Percentiles rank a stretch among this genome's conserved stretches.
These are phyloP conservation scores for Endoconidiophora polonica DNA, from an alignment of 2,329 filamentous ascomycete species.

Conservation along the genomic window DNA sequence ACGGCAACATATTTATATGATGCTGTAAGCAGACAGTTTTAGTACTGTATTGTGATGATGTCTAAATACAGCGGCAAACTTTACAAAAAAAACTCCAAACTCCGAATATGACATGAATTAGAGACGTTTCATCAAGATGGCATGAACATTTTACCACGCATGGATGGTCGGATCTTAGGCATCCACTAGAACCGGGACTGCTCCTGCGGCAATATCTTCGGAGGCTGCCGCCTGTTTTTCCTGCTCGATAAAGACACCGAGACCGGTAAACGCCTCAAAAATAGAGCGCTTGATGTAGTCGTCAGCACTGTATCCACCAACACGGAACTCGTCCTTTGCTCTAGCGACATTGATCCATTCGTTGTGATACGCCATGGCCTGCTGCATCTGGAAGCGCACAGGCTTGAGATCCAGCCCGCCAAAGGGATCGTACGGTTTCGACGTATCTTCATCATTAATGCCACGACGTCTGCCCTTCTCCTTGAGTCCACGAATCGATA, in stretches of 20 bases:
- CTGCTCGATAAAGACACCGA: conserved; percentile 75
- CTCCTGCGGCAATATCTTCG: background rate
- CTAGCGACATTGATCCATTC: conserved; percentile 53
- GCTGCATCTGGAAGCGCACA: conserved; percentile 47
- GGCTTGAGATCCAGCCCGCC: conserved; percentile 54
- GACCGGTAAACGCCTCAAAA: conserved; percentile 75
- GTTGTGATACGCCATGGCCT: conserved; percentile 49
- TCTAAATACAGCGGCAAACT: too few relatives aligned
- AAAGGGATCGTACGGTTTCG: conserved; percentile 77
- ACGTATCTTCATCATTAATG: conserved; percentile 27
- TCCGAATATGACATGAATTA: background rate
- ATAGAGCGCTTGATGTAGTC: conserved; percentile 72
- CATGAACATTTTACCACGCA: background rate
- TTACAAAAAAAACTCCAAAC: conserved; percentile 3
- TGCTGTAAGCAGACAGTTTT: too few relatives aligned
- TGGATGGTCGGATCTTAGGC: background rate
- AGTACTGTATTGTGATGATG: too few relatives aligned
- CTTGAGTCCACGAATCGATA: conserved; percentile 63
- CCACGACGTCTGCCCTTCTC: conserved; percentile 21
- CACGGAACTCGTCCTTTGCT: conserved; percentile 47
- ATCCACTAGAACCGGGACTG: background rate
- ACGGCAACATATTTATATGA: too few relatives aligned
- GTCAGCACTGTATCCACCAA: conserved; percentile 66
- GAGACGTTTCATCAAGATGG: background rate
- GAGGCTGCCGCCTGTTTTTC: conserved; percentile 36